Conservation (phyloP, 331 rosid genomes). For the Erythrophleum ivorense region DNA sequence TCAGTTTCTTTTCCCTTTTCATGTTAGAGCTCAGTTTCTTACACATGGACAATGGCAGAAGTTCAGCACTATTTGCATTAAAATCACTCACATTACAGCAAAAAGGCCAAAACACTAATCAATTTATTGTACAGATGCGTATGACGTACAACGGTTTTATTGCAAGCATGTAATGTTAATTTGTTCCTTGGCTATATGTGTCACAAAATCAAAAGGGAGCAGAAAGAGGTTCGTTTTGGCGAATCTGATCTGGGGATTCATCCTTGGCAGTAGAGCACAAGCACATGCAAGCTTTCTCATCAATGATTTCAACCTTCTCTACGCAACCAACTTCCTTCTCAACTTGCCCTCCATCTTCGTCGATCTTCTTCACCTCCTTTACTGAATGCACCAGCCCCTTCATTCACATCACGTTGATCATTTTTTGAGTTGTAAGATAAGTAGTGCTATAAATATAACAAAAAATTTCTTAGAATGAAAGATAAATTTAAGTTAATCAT, state of each 20-base stretch:
- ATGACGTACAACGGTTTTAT: neutral
- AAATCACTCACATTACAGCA: neutral
- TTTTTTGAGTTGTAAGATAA: neutral
- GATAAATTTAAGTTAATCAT: too few species aligned
- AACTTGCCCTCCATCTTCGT: slow-evolving; percentile 35
- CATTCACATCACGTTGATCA: slow-evolving; percentile 7
- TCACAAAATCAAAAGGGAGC: slow-evolving; percentile 61
- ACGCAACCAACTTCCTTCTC: slow-evolving; percentile 16
- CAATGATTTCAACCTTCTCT: slow-evolving; percentile 26
- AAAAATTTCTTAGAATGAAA: too few species aligned
- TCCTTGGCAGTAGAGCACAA: slow-evolving; percentile 8
- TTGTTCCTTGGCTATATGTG: neutral
- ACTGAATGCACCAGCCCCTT: slow-evolving; percentile 49
- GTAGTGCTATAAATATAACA: too few species aligned
- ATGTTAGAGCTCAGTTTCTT: too few species aligned
- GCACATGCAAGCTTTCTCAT: slow-evolving; percentile 49
- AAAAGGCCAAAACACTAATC: too few species aligned
- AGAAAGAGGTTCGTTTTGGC: slow-evolving; percentile 56
- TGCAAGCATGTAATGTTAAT: neutral
- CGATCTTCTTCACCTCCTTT: slow-evolving; percentile 31
- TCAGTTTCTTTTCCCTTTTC: too few species aligned
- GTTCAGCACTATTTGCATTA: neutral
- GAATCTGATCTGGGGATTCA: slow-evolving; percentile 9
- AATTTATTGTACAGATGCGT: neutral
- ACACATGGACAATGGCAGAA: neutral